These are phyloP conservation scores for Leccinum olivaceoglutinosum DNA, from an alignment of 1,284 basidiomycete species.

Conservation along the genomic window DNA sequence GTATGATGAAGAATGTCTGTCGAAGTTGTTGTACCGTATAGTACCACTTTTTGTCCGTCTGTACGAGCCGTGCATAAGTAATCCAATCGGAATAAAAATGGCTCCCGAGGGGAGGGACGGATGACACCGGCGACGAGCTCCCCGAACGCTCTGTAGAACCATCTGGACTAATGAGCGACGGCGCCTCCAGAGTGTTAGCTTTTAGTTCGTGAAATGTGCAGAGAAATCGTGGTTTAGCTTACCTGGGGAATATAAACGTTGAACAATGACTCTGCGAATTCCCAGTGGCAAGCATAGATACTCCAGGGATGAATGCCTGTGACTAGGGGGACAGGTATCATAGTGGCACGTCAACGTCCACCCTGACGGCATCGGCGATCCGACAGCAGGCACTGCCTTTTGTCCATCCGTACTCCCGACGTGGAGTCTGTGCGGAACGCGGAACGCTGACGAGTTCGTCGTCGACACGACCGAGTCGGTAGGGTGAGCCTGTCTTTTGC, in stretches of 20 bases:
- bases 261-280: too few relatives aligned
- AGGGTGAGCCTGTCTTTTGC: slow-evolving; percentile 28
- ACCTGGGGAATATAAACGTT: too few relatives aligned
- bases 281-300: too few relatives aligned
- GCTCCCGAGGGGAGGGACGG: slow-evolving; percentile 40
- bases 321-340: too few relatives aligned
- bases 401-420: slow-evolving; percentile 64
- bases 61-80: too few relatives aligned
- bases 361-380: slow-evolving; percentile 74
- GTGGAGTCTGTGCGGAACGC: slow-evolving; percentile 54
- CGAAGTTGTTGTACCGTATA: too few relatives aligned
- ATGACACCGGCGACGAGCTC: slow-evolving; percentile 61
- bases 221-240: too few relatives aligned
- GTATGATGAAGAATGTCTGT: too few relatives aligned
- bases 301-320: too few relatives aligned
- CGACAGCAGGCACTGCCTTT: slow-evolving; percentile 82
- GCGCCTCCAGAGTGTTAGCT: slow-evolving; percentile 48
- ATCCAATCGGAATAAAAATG: too few relatives aligned
- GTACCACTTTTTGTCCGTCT: too few relatives aligned
- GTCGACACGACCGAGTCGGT: slow-evolving; percentile 69
- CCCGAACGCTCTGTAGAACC: slow-evolving; percentile 64
- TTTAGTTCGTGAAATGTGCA: too few relatives aligned
- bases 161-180: slow-evolving; percentile 56
- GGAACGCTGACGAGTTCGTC: slow-evolving; percentile 56
- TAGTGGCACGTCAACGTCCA: slow-evolving; percentile 21